Evolutionary conservation across 495 filamentous ascomycete genomes (phyloP).

Genomic region (Aspergillus hancockii): DNA sequence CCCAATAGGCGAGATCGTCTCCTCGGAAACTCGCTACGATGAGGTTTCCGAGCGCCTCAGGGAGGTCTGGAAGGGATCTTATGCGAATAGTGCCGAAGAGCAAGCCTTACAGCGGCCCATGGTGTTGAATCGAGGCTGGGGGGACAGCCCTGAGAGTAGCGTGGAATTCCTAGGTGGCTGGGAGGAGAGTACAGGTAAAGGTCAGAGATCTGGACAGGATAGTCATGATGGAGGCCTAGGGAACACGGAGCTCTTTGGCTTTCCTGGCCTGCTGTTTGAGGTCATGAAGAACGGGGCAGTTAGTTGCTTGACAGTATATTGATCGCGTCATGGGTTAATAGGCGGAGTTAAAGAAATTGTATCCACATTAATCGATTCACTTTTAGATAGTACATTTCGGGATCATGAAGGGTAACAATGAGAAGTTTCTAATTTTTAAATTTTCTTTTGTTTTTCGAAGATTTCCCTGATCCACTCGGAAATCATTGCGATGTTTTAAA

Average conservation of each 20-base stretch:
- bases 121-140: slow-evolving; percentile 87
- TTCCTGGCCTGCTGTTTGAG: slow-evolving; percentile 92
- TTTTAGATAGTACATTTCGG: no score
- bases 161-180: slow-evolving; percentile 86
- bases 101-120: slow-evolving; percentile 71
- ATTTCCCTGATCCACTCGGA: slow-evolving; percentile 48
- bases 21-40: slow-evolving; percentile 78
- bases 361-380: not conserved
- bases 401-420: no score
- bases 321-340: slow-evolving; percentile 20
- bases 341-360: slow-evolving; percentile 4
- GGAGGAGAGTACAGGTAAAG: slow-evolving; percentile 69
- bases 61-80: slow-evolving; percentile 70
- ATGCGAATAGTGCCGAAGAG: slow-evolving; percentile 60
- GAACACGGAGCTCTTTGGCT: slow-evolving; percentile 89
- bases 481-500: not conserved
- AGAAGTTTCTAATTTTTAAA: no score
- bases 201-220: slow-evolving; percentile 38
- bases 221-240: slow-evolving; percentile 60
- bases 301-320: slow-evolving; percentile 87
- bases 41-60: slow-evolving; percentile 66
- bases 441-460: slow-evolving; percentile 61
- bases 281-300: slow-evolving; percentile 91
- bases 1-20: slow-evolving; percentile 37
- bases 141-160: slow-evolving; percentile 87